Percentiles rank a stretch among this genome's conserved stretches.
phyloP scores from a whole-genome alignment of 768 basidiomycete species.

The Arthromyces matolae region DNA sequence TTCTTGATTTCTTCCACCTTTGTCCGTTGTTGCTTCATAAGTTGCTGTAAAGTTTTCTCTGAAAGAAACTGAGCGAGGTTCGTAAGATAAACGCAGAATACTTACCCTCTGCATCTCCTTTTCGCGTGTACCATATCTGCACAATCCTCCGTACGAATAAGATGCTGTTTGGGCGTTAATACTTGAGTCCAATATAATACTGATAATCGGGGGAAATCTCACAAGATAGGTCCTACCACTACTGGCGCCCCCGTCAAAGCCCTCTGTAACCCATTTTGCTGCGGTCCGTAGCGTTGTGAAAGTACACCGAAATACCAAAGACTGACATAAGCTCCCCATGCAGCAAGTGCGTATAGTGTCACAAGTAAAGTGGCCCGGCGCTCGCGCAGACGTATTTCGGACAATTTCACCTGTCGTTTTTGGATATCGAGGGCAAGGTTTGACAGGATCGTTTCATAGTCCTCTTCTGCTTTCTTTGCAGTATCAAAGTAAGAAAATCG shows the following conservation, averaged over 20 bases:
- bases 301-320: constrained; percentile 68
- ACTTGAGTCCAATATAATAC: no score
- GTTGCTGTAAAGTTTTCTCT: constrained; percentile 77
- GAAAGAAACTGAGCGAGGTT: constrained; percentile 5
- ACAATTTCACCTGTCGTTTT: constrained; percentile 67
- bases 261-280: constrained; percentile 34
- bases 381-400: constrained; percentile 84
- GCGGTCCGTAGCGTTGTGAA: constrained; percentile 36
- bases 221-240: constrained; percentile 76
- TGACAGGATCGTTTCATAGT: constrained; percentile 75
- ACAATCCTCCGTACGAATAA: constrained; percentile 77
- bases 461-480: constrained; percentile 54
- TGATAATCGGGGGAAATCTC: constrained; percentile 30
- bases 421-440: constrained; percentile 64
- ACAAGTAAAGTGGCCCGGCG: constrained; percentile 72
- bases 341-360: constrained; percentile 72
- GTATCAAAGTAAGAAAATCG: background rate
- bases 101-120: constrained; percentile 77
- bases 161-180: constrained; percentile 54
- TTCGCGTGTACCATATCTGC: constrained; percentile 79
- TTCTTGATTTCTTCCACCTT: constrained; percentile 97
- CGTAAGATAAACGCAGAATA: background rate
- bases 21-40: constrained; percentile 74
- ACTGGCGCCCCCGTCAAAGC: constrained; percentile 54
- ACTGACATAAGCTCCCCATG: constrained; percentile 69